These are phyloP conservation scores for Eragrostis nindensis DNA, from an alignment of 176 grass and related monocot genomes.

Conservation along the genomic window DNA sequence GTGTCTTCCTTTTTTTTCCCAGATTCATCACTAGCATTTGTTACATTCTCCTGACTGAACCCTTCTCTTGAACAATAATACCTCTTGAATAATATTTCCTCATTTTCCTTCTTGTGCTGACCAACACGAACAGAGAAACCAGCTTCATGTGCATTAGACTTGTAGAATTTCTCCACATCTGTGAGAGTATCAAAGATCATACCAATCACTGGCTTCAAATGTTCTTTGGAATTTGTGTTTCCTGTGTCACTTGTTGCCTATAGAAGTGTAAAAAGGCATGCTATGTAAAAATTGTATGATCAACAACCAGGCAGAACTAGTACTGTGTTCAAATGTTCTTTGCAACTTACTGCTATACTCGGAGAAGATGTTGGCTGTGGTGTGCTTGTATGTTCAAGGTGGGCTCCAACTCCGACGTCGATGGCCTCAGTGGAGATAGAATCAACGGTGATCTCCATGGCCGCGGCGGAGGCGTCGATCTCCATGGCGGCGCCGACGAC, in stretches of 20 bases:
- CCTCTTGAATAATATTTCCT: background rate
- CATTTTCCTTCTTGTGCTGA: background rate
- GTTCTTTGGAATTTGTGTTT: conserved; percentile 1
- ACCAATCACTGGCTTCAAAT: background rate
- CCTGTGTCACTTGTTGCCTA: background rate
- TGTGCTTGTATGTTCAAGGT: no score
- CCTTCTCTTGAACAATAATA: background rate
- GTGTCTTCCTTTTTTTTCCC: background rate
- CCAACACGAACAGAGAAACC: conserved; percentile 9
- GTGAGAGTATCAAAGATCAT: background rate
- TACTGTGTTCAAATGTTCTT: no score
- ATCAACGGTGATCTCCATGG: background rate
- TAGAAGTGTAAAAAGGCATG: background rate
- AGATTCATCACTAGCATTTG: background rate
- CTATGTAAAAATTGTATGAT: no score
- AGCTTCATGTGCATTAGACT: background rate
- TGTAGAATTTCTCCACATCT: conserved; percentile 7
- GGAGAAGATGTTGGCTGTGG: no score
- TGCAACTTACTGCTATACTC: no score
- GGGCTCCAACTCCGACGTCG: no score
- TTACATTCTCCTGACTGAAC: background rate
- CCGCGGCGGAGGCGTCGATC: no score
- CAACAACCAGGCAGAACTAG: no score
- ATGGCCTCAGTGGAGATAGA: no score
- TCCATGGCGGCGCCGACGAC: background rate